These are phyloP conservation scores for Lachancea lanzarotensis DNA, from an alignment of 805 yeast genomes.

Conservation along the genomic window DNA sequence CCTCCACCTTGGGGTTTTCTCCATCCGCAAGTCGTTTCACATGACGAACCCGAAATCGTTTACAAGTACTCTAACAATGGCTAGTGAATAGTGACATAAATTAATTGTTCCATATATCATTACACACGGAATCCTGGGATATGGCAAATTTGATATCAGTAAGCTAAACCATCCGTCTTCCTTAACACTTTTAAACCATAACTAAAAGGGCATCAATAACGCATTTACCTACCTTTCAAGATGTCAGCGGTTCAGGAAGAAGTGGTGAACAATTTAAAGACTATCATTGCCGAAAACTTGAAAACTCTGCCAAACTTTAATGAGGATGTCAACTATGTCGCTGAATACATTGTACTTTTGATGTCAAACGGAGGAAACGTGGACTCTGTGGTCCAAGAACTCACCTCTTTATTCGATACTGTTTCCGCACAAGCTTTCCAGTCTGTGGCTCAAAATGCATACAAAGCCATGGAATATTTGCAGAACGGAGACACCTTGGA, in stretches of 20 bases:
- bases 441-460: conserved; percentile 50
- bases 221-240: neutral
- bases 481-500: conserved; percentile 31
- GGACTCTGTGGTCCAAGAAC: conserved; percentile 53
- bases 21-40: too few relatives aligned
- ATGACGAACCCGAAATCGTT: too few relatives aligned
- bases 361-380: conserved; percentile 62
- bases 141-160: neutral
- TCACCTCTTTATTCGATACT: conserved; percentile 54
- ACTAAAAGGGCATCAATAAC: neutral
- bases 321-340: conserved; percentile 54
- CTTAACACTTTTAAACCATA: neutral
- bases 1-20: too few relatives aligned
- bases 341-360: conserved; percentile 67
- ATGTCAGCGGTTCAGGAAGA: conserved; percentile 21
- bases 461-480: conserved; percentile 46
- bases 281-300: conserved; percentile 38
- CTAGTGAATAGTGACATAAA: too few relatives aligned
- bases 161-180: neutral
- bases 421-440: conserved; percentile 55
- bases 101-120: too few relatives aligned
- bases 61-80: too few relatives aligned
- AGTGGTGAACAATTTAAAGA: conserved; percentile 38
- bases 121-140: too few relatives aligned
- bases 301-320: conserved; percentile 36